Percentiles rank a stretch among this genome's conserved stretches.
Conservation (phyloP, 176 grass and related monocot genomes). For the Oryza brachyantha region DNA sequence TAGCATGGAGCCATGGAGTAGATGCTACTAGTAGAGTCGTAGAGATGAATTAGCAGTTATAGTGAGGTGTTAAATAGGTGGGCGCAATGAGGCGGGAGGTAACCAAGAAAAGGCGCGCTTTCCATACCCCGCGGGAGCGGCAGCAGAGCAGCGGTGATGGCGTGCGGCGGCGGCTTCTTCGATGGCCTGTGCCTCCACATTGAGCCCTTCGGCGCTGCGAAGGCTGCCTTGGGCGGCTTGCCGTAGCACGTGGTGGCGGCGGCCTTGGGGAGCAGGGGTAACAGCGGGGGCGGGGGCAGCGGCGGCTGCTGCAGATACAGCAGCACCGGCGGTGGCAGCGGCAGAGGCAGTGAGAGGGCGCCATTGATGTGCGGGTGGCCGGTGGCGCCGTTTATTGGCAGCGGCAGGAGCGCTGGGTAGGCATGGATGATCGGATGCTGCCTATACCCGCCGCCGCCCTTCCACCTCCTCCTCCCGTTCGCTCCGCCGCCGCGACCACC, state of each 20-base stretch:
- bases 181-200: constrained; percentile 49
- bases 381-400: constrained; percentile 46
- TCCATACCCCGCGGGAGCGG: constrained; percentile 58
- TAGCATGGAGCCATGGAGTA: neutral
- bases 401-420: constrained; percentile 75
- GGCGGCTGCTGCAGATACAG: constrained; percentile 47
- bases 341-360: constrained; percentile 38
- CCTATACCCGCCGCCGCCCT: neutral
- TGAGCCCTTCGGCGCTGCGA: constrained; percentile 19
- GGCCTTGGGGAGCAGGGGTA: constrained; percentile 40
- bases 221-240: constrained; percentile 30
- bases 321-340: constrained; percentile 63
- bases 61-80: neutral
- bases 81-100: neutral
- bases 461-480: constrained; percentile 34
- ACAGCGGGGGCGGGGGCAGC: constrained; percentile 42
- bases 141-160: constrained; percentile 47
- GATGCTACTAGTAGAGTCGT: neutral
- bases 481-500: neutral
- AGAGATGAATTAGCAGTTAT: constrained; percentile 5
- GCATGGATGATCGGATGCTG: constrained; percentile 56
- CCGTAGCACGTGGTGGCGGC: constrained; percentile 27
- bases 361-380: neutral
- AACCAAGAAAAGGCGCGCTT: neutral
- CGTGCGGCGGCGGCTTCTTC: constrained; percentile 38